These are phyloP conservation scores for Cynanchum wilfordii DNA, from an alignment of 257 asterid species.

Conservation along the genomic window DNA sequence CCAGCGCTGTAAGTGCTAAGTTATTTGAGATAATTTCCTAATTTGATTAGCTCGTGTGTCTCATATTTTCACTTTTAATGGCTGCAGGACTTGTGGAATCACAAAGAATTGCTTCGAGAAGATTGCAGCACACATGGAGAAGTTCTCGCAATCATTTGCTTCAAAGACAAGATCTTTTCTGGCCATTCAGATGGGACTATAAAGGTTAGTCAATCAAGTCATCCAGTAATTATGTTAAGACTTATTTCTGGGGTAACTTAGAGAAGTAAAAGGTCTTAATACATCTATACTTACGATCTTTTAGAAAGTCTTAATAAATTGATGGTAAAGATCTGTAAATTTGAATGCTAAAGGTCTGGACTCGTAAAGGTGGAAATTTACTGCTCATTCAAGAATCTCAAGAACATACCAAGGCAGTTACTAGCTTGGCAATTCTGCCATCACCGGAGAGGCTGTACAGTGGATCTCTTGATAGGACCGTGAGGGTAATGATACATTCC, in stretches of 20 bases:
- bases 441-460: conserved; percentile 63
- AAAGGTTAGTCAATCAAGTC: conserved; percentile 39
- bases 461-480: conserved; percentile 77
- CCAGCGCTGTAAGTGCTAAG: conserved; percentile 50
- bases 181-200: conserved; percentile 85
- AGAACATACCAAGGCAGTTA: conserved; percentile 72
- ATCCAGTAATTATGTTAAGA: neutral
- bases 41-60: neutral
- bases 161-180: conserved; percentile 51
- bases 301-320: neutral
- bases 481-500: conserved; percentile 44
- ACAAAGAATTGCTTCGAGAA: conserved; percentile 47
- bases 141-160: conserved; percentile 51
- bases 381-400: conserved; percentile 52
- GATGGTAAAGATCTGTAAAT: neutral
- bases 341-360: conserved; percentile 54
- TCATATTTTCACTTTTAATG: conserved; percentile 10
- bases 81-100: conserved; percentile 72
- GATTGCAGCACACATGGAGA: conserved; percentile 73
- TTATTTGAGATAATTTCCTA: neutral
- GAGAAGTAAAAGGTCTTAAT: neutral
- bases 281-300: neutral
- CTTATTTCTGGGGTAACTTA: too few relatives aligned
- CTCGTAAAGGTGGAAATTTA: conserved; percentile 29
- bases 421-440: conserved; percentile 51